phyloP scores from a whole-genome alignment of 805 yeast genomes.

The Metschnikowia arizonensis region DNA sequence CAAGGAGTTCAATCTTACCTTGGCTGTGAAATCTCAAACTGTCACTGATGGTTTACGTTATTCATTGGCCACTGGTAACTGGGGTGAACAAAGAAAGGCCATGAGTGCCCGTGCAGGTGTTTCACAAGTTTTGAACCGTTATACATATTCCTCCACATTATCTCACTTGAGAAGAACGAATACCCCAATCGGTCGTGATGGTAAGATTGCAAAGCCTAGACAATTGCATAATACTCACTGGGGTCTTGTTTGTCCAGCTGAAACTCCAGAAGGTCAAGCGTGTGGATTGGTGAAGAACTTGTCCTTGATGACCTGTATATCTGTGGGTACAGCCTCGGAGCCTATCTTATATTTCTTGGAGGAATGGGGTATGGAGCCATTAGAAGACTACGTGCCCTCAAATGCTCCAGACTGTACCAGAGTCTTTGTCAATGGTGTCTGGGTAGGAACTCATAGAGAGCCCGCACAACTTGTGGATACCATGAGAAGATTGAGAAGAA shows the following conservation, averaged over 20 bases:
- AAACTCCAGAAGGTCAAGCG: conserved; percentile 99
- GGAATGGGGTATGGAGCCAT: conserved; percentile 99
- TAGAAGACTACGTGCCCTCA: conserved; percentile 92
- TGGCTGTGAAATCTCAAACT: conserved; percentile 95
- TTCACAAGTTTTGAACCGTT: conserved; percentile 95
- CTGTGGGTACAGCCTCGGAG: conserved; percentile 96
- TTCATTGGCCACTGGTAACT: conserved; percentile 98
- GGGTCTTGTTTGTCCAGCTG: conserved; percentile 99
- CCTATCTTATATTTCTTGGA: conserved; percentile 89
- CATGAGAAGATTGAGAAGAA: conserved; percentile 86
- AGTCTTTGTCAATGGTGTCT: conserved; percentile 96
- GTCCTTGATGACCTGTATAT: conserved; percentile 94
- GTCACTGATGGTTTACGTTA: conserved; percentile 96
- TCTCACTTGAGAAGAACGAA: conserved; percentile 98
- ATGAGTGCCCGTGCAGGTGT: conserved; percentile 99
- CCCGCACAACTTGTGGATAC: conserved; percentile 91
- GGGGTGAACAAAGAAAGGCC: conserved; percentile 99
- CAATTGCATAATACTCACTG: conserved; percentile 98
- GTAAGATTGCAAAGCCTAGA: conserved; percentile 97
- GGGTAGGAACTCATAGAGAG: conserved; percentile 98
- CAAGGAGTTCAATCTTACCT: conserved; percentile 91
- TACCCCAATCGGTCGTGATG: conserved; percentile 99
- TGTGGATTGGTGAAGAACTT: conserved; percentile 98
- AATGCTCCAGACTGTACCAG: conserved; percentile 88
- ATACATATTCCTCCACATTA: conserved; percentile 96